Evolutionary conservation across 495 filamentous ascomycete species (phyloP), one percentile per base, ranked within the genome.

Genomic region (Clavariopsis aquatica): DNA sequence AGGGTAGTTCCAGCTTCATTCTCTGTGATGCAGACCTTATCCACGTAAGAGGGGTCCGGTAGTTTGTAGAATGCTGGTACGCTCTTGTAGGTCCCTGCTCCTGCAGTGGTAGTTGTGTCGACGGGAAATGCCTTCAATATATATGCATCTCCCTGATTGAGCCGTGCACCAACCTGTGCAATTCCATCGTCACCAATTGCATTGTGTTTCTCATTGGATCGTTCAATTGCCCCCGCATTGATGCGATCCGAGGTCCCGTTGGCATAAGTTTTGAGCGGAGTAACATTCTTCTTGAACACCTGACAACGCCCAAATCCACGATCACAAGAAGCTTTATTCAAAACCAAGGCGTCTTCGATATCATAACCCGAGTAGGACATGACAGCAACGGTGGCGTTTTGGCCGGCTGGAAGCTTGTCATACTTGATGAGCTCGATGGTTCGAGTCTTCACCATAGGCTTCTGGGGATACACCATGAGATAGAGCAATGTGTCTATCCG

Each of bases 281-380:
- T 63, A 46, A 60, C 62, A 51, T 63, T 58, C 63, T 79, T 79
- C 56, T 88, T 86, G 82, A 96, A 94, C 8, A 99, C 95, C 70
- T 98, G 95, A 73, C 93, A 96, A 17, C 94, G 86, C 31, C 94
- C 95, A 67, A 97, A 98, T 7, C 94, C 95, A 65, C 94, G 84
- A 72, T 99, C 94, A 43, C 88, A 86, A 1, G 91, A 96, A 27
- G 91, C 91, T 78, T 96, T 96, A 81, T 98, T 99, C 60, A 99
- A 72, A 1, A 99, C 93, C 5, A 99, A 81, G 15, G 94, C 95
- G 80, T 99, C 94, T 80, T 99, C 94, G 71, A 98, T 98, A 85
- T 99, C 95, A 76, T 99, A 99, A 15, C 94, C 94, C 2, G 92
- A 96, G 75, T 96, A 99, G 68, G 91, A 96, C 95, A 98, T 98